Percentiles rank a stretch among this genome's conserved stretches.
Conservation (phyloP, 2,329 filamentous ascomycete genomes). For the Aspergillus sp. region DNA sequence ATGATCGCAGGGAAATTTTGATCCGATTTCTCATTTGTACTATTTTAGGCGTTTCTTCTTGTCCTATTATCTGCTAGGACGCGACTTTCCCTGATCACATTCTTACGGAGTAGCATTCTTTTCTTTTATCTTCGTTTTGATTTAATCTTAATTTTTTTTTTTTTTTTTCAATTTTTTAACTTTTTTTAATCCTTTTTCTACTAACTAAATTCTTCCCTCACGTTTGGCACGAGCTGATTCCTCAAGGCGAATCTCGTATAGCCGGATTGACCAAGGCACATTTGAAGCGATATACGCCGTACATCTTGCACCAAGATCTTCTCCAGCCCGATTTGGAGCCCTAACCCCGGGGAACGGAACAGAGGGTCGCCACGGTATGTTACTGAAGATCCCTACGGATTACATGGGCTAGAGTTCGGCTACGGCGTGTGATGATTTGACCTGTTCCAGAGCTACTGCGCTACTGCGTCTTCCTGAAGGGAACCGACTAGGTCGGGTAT, state of each 20-base stretch:
- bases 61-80: not conserved
- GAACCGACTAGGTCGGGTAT: not conserved
- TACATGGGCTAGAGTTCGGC: conserved; percentile 8
- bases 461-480: not conserved
- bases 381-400: not conserved
- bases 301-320: not conserved
- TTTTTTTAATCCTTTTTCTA: not conserved
- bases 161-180: not conserved
- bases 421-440: not conserved
- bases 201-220: not conserved
- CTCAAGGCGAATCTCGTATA: not conserved
- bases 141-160: not conserved
- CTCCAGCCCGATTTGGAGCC: not conserved
- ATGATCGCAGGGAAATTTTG: not conserved
- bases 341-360: not conserved
- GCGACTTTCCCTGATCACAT: not conserved
- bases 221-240: not conserved
- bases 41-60: not conserved
- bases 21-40: not conserved
- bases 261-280: not conserved
- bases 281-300: not conserved
- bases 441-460: not conserved
- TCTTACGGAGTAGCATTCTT: no score
- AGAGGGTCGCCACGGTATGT: not conserved
- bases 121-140: not conserved